Evolutionary conservation across 805 yeast species (phyloP).

Genomic region (Candida khao-thaluensis): DNA sequence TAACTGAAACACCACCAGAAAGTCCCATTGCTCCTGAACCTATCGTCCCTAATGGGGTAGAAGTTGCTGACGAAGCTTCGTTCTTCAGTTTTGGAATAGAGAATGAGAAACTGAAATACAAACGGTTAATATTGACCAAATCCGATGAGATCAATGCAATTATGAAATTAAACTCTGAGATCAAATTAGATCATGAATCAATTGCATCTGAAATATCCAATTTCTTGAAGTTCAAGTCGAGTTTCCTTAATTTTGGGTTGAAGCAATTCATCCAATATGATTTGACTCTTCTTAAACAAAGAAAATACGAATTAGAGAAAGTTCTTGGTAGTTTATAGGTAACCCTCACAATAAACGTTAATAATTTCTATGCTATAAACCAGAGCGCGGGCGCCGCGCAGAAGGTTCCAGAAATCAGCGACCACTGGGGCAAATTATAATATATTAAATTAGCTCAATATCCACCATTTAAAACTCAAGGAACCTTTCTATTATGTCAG

Average conservation of each 20-base stretch:
- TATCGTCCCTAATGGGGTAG: neutral
- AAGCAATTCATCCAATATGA: conserved; percentile 22
- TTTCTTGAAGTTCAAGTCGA: conserved; percentile 51
- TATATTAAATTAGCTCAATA: neutral
- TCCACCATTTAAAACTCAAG: too few species aligned
- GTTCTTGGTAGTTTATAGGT: neutral
- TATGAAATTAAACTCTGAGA: conserved; percentile 42
- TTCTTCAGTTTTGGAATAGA: conserved; percentile 47
- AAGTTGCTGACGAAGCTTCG: conserved; percentile 13
- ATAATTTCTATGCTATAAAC: too few species aligned
- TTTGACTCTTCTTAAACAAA: neutral
- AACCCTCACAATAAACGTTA: too few species aligned
- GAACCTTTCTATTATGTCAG: conserved; percentile 42
- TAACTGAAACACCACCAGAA: neutral
- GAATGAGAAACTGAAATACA: conserved; percentile 49
- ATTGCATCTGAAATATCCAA: conserved; percentile 64
- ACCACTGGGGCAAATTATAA: neutral
- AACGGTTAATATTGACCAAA: conserved; percentile 39
- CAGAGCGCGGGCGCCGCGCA: neutral
- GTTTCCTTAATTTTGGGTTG: conserved; percentile 38
- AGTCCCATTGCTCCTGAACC: neutral
- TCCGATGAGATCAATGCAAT: conserved; percentile 44
- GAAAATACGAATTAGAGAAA: conserved; percentile 8
- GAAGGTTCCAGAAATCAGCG: neutral
- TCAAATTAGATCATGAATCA: conserved; percentile 56